Evolutionary conservation across 1,284 basidiomycete genomes (phyloP).

Genomic region (Hymenochaete sp.): DNA sequence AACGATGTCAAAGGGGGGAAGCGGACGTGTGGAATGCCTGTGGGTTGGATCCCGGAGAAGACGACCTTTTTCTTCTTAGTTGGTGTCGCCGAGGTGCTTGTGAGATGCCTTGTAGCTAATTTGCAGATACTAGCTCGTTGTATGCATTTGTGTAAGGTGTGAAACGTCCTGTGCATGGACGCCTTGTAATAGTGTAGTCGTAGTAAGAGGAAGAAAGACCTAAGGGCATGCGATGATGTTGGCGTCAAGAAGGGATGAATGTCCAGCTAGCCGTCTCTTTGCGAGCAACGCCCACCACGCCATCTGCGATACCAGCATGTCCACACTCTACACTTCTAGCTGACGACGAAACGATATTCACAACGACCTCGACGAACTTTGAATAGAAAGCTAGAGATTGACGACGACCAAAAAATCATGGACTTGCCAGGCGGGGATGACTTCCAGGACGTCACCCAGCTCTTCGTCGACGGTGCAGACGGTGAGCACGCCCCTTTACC

Average conservation of each 20-base stretch:
- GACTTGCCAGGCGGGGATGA: conserved; percentile 5
- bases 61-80: conserved; percentile 34
- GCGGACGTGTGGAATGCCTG: conserved; percentile 77
- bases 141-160: not conserved
- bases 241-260: not conserved
- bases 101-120: conserved; percentile 1
- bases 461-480: conserved; percentile 13
- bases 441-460: conserved; percentile 11
- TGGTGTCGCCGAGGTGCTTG: not conserved
- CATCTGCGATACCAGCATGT: no score
- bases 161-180: not conserved
- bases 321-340: no score
- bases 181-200: no score
- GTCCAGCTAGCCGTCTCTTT: no score
- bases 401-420: no score
- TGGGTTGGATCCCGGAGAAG: conserved; percentile 80
- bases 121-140: not conserved
- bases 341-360: no score
- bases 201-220: not conserved
- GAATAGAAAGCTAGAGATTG: no score
- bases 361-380: no score
- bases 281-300: no score
- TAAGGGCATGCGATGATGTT: not conserved
- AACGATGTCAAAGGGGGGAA: no score
- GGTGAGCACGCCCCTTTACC: conserved; percentile 2